Evolutionary conservation across 192 early-diverging fungal genomes (phyloP), one percentile per base, ranked within the genome.

Genomic region (Rhizophagus sp.): DNA sequence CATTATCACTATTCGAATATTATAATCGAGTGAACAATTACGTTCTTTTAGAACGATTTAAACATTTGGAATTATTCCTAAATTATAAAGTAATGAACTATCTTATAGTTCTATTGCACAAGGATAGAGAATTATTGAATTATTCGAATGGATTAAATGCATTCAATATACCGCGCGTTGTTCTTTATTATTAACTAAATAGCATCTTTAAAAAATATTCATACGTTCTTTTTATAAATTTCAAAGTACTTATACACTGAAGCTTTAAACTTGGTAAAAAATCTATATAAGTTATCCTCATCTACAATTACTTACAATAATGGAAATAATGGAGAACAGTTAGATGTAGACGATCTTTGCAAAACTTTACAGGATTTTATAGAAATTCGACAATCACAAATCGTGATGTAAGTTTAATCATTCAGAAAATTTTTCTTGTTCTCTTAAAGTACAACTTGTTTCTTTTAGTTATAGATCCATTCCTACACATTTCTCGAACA

Each of bases 401-500:
- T 68, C 34, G 4, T 19, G 13, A 68, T 78, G 76, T 78, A 78
- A 22, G 36, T 47, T 39, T 33, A 2, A 15, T 33, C 15, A 17
- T 39, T 19, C 8, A 57, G 13, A 73, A 30, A 27, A 5, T 41
- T 41, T 19, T 65, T 7, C 44, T 19, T 57, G 4, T 39, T 47
- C 12, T 44, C 3, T 50, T 34, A 27, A 44, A 33, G 25, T 25
- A 33, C 25, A 11, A 36, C 11, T 36, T 61, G 12, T 76, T 39
- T 50, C 27, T 75, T n/a, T 34, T 39, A 83, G 85, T 9, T 82
- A 84, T 79, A 78, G 81, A 13, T 62, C 79, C 3, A 82, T 86
- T 44, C 62, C 75, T 30, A 79, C 79, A 34, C 74, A 79, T 30
- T 74, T 75, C 2, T 80, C 62, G 0, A 62, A 81, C 41, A 62